Base-by-base conservation (phyloP, 2,329 filamentous ascomycete species). In the Helotiales sp. region DNA sequence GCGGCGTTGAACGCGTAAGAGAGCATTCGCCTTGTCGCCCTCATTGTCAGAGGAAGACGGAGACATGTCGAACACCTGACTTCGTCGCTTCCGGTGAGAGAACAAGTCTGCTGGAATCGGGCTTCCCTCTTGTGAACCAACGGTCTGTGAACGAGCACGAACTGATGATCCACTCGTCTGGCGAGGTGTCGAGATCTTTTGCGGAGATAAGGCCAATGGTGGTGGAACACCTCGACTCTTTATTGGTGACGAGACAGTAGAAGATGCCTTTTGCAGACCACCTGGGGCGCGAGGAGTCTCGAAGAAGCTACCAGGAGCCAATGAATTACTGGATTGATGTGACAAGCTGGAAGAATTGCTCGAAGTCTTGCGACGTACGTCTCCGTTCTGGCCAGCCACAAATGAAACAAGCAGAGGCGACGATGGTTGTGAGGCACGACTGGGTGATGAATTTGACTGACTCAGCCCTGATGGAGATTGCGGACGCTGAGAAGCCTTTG, bases 11-110 rank as follows among this genome's bases (percentile, higher is more conserved):
- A 99, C 93, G 52, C 96, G 90, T 42, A 99, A 81, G 10, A 98
- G 79, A 49, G 90, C 92, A 71, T 93, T 96, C 7, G 93, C 90
- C 68, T 96, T 91, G 44, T 93, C 90, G 50, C 96, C 92, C 74
- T 99, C 95, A 59, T 96, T 99, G 70, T 99, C 95, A 0, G 95
- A 99, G 0, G 93, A 98, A 0, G 95, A 98, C 2, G 95, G 95
- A 2, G 95, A 99, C 75, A 97, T 89, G 71, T 98, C 93, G 67
- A 98, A 91, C 2, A 97, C 89, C 69, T 97, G 95, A 71, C 93
- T 98, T 66, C 92, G 85, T 36, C 95, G 87, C 72, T 97, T 97
- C 67, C 93, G 87, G 69, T 97, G 93, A 8, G 83, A 79, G 42
- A 88, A 84, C 12, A 79, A 75, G 57, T 89, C 83, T 54, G 89